phyloP scores from a whole-genome alignment of 768 basidiomycete species.

The Suillus americanus region DNA sequence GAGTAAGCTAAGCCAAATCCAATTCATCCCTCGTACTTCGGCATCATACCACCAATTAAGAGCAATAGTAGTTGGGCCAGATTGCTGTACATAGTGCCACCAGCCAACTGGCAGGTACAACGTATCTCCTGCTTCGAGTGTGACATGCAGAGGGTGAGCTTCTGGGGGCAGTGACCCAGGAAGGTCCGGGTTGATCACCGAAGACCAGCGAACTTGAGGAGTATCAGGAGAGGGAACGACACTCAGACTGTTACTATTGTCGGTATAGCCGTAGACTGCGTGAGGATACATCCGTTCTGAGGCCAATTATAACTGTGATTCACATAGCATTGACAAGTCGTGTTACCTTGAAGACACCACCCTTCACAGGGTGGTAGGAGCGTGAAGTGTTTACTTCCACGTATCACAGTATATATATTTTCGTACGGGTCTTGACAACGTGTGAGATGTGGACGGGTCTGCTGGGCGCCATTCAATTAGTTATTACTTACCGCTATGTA shows the following conservation, averaged over 20 bases:
- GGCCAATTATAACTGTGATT: constrained; percentile 8
- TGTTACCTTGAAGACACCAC: constrained; percentile 72
- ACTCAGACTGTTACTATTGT: constrained; percentile 20
- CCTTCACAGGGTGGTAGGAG: constrained; percentile 89
- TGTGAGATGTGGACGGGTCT: constrained; percentile 3
- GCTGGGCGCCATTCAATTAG: not conserved
- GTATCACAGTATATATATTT: constrained; percentile 87
- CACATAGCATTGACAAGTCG: not conserved
- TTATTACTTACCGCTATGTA: constrained; percentile 71
- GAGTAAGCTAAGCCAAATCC: constrained; percentile 68
- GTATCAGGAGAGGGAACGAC: constrained; percentile 35
- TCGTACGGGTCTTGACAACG: constrained; percentile 75
- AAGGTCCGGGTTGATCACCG: constrained; percentile 57
- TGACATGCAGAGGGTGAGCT: constrained; percentile 66
- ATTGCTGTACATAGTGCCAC: constrained; percentile 90
- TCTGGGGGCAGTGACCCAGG: constrained; percentile 46
- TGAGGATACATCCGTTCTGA: constrained; percentile 64
- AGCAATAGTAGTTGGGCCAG: constrained; percentile 60
- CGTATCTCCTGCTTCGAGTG: constrained; percentile 70
- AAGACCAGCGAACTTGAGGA: constrained; percentile 78
- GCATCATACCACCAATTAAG: constrained; percentile 92
- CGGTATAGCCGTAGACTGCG: constrained; percentile 55
- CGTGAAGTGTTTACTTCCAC: constrained; percentile 83
- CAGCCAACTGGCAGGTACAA: constrained; percentile 91
- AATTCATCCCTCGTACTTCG: constrained; percentile 68